These are phyloP conservation scores for Cladosporium sp. DNA, from an alignment of 2,329 filamentous ascomycete genomes.

Conservation along the genomic window DNA sequence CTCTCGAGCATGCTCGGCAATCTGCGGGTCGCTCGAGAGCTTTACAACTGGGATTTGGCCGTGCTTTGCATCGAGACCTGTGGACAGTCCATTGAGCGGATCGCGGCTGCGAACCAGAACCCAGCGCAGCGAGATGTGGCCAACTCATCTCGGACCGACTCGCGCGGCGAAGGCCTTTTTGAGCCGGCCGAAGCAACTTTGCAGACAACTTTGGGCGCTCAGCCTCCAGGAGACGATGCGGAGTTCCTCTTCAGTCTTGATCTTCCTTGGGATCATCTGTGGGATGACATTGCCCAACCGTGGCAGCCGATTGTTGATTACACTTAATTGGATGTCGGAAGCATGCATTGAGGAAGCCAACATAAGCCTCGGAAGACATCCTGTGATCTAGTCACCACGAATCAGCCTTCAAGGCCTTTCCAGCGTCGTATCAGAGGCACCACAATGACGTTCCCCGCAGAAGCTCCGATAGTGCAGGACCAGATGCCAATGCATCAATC, in stretches of 20 bases:
- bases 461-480: no score
- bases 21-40: neutral
- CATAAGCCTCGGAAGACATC: no score
- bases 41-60: constrained; percentile 45
- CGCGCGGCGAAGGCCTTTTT: no score
- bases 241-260: neutral
- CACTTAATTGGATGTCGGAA: no score
- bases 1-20: neutral
- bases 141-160: no score
- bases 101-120: constrained; percentile 20
- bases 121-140: no score
- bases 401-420: no score
- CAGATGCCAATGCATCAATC: no score
- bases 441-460: no score
- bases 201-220: neutral
- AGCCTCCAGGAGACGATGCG: neutral
- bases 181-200: neutral
- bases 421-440: no score
- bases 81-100: constrained; percentile 31
- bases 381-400: no score
- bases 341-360: no score
- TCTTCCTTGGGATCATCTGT: constrained; percentile 3
- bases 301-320: neutral
- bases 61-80: constrained; percentile 47
- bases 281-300: neutral